Percentiles rank a stretch among this genome's conserved stretches.
phyloP scores from a whole-genome alignment of 805 yeast genomes.

The Candida suzukii region DNA sequence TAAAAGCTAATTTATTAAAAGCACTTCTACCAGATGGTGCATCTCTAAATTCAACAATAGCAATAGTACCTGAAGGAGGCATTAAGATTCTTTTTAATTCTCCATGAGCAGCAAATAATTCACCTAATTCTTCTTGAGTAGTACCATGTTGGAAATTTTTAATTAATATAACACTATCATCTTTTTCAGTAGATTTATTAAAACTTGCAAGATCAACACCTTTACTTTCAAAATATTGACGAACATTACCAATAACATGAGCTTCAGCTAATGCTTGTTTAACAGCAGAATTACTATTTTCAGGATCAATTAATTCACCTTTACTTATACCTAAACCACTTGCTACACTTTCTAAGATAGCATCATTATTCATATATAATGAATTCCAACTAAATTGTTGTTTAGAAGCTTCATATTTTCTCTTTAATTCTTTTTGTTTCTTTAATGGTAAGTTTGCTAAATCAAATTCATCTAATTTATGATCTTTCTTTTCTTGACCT shows the following conservation, averaged over 20 bases:
- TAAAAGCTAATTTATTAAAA: constrained; percentile 78
- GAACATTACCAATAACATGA: constrained; percentile 85
- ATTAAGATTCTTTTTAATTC: constrained; percentile 71
- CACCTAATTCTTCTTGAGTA: constrained; percentile 70
- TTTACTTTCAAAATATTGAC: constrained; percentile 75
- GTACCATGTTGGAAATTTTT: constrained; percentile 93
- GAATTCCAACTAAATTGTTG: constrained; percentile 95
- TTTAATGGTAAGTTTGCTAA: constrained; percentile 85
- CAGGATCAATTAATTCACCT: constrained; percentile 80
- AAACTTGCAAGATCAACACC: constrained; percentile 82
- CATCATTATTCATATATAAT: constrained; percentile 81
- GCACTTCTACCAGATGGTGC: constrained; percentile 83
- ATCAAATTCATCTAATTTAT: constrained; percentile 84
- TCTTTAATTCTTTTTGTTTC: constrained; percentile 79
- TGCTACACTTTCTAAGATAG: constrained; percentile 88
- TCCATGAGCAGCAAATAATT: constrained; percentile 75
- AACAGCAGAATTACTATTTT: constrained; percentile 81
- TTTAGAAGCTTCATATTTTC: constrained; percentile 78
- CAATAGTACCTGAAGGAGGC: constrained; percentile 97
- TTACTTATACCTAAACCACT: constrained; percentile 74
- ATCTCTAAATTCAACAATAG: constrained; percentile 84
- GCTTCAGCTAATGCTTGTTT: constrained; percentile 98
- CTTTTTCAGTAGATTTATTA: constrained; percentile 53
- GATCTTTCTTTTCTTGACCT: constrained; percentile 75
- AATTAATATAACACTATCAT: constrained; percentile 73